Base-by-base conservation (phyloP, 1,284 basidiomycete species). In the Trichosporon ovoides region DNA sequence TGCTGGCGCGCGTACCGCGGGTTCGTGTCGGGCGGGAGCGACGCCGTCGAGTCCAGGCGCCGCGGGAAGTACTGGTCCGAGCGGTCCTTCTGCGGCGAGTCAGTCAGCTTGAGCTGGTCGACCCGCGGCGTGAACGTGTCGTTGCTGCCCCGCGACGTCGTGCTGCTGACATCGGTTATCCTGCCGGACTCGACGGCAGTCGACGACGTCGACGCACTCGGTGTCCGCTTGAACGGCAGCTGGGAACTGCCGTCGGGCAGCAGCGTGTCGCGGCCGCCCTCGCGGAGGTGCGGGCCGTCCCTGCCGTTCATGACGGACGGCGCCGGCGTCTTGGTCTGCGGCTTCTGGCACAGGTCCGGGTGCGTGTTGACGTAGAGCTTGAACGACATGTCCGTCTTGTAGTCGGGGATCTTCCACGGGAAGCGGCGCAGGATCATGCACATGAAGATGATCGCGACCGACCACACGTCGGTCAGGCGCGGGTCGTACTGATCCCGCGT, bases 361-460 rank as follows among this genome's bases (percentile, higher is more conserved):
- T 96, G 92, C 24, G 93, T 89, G 66, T 87, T 84, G 66, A 98
- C 87, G 72, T 96, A 99, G 9, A 91, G 86, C 61, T 87, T 84
- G 81, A 91, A 98, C 72, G 87, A 89, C 55, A 89, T 84, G 72
- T 98, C 96, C 33, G 86, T 85, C 83, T 96, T 96, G 69, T 86
- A 82, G 76, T 99, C 95, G 20, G 95, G 94, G 59, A 98, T 88
- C 79, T 94, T 98, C 96, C 96, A 99, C 2, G 96, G 96, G 82
- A 99, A 99, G 52, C 96, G 84, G 53, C 95, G 84, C n/a, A 99
- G 83, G 61, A 96, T 82, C 96, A 99, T 99, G 81, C 96, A 99
- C 80, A 98, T 85, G 82, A 98, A 98, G 70, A 99, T 98, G 78
- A 99, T 94, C 55, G 91, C 96, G 48, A 95, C 86, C 66, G 89